These are phyloP conservation scores for Leavenworthia alabamica DNA, from an alignment of 345 rosid species.

Conservation along the genomic window DNA sequence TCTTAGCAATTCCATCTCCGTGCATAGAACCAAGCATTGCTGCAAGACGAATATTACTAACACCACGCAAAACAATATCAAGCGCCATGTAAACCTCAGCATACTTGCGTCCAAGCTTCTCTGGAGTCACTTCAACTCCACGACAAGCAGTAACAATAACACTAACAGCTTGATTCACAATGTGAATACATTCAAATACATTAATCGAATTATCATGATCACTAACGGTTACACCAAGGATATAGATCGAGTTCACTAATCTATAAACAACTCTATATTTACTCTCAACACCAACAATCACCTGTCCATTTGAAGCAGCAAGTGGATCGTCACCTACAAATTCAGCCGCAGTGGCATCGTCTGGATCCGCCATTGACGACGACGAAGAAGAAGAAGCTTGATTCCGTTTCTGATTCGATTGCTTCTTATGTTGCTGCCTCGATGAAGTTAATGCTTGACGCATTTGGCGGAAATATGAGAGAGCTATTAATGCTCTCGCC, in stretches of 20 bases:
- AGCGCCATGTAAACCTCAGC: constrained; percentile 98
- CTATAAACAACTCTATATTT: constrained; percentile 92
- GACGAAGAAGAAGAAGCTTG: constrained; percentile 23
- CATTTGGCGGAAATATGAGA: constrained; percentile 87
- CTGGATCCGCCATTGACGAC: constrained; percentile 31
- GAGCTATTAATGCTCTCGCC: constrained; percentile 83
- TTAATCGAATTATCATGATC: constrained; percentile 81
- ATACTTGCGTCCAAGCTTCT: constrained; percentile 78
- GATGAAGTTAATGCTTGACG: constrained; percentile 64
- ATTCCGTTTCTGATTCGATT: background rate
- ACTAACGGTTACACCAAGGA: constrained; percentile 77
- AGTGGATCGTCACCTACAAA: constrained; percentile 93
- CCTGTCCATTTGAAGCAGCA: constrained; percentile 92
- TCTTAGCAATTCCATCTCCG: constrained; percentile 91
- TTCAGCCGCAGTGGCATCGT: constrained; percentile 39
- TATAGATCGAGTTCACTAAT: constrained; percentile 86
- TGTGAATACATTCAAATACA: constrained; percentile 90
- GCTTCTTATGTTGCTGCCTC: constrained; percentile 25
- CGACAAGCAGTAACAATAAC: constrained; percentile 96
- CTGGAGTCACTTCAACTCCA: constrained; percentile 99
- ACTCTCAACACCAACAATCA: constrained; percentile 94
- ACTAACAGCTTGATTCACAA: constrained; percentile 93
- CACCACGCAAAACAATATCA: constrained; percentile 90
- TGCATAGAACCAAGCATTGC: constrained; percentile 97
- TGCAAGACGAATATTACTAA: constrained; percentile 75